phyloP scores from a whole-genome alignment of 352 stramenopile species.

The Pythium myriotylum region DNA sequence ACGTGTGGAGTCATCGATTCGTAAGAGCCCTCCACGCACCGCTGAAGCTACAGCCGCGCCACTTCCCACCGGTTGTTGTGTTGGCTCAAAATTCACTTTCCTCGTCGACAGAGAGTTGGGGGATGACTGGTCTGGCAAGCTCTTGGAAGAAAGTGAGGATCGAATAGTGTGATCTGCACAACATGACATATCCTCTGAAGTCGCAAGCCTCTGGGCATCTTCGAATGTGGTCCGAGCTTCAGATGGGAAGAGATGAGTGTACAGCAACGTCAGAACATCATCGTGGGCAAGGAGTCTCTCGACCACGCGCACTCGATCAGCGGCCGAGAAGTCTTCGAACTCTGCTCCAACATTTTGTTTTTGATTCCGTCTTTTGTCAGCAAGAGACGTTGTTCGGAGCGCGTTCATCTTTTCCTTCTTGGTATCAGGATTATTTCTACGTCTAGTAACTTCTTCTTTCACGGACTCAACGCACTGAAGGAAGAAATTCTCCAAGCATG shows the following conservation, averaged over 20 bases:
- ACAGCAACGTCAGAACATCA: slow-evolving; percentile 75
- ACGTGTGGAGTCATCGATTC: slow-evolving; percentile 28
- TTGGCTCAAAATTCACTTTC: slow-evolving; percentile 22
- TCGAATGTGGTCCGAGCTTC: background rate
- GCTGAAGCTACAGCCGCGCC: slow-evolving; percentile 24
- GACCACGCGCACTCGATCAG: slow-evolving; percentile 74
- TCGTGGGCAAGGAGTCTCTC: slow-evolving; percentile 78
- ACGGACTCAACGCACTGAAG: slow-evolving; percentile 82
- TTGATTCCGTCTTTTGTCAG: slow-evolving; percentile 37
- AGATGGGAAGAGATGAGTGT: slow-evolving; percentile 74
- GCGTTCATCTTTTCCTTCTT: slow-evolving; percentile 22
- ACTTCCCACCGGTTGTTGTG: slow-evolving; percentile 27
- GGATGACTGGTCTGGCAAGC: slow-evolving; percentile 20
- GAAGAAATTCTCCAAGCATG: slow-evolving; percentile 76
- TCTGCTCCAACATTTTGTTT: slow-evolving; percentile 41
- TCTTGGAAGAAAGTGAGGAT: slow-evolving; percentile 23
- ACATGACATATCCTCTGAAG: slow-evolving; percentile 13
- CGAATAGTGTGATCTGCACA: slow-evolving; percentile 1
- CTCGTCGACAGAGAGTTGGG: slow-evolving; percentile 1
- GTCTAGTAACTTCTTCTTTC: slow-evolving; percentile 68
- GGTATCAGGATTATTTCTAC: slow-evolving; percentile 30
- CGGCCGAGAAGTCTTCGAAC: slow-evolving; percentile 68
- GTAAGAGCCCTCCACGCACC: slow-evolving; percentile 19
- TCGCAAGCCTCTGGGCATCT: slow-evolving; percentile 9
- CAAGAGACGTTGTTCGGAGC: slow-evolving; percentile 16